Evolutionary conservation across 2,329 filamentous ascomycete genomes (phyloP), one percentile per base, ranked within the genome.

Genomic region (Microdochium paspali): DNA sequence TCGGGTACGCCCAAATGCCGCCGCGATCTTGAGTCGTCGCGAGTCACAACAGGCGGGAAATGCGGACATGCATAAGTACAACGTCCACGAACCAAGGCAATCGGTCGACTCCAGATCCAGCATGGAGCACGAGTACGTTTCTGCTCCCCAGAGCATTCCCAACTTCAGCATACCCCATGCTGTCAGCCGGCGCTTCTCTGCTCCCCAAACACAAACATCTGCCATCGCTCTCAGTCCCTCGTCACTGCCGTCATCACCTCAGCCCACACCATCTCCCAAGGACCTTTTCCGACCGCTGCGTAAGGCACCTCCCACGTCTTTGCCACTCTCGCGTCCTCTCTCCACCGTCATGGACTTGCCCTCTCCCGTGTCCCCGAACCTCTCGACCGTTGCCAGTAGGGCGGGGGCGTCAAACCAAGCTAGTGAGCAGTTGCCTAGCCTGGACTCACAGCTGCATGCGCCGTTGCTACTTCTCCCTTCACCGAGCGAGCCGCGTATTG

Each of bases 341-440:
- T 80, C 77, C 1, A 70, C 76, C 44, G 74, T 80, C 2, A 61
- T 71, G 46, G 77, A 80, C 49, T 70, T 76, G 43, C 74, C 74
- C 0, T 76, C 76, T 0, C 72, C 73, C 1, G 55, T 50, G 45
- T 51, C 56, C 25, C 54, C 59, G 12, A 53, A 12, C 18, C 35
- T 40, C 35, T 40, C 35, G 5, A n/a, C 35, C 18, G 35, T 5
- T n/a, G 15, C 35, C n/a, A 9, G 6, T n/a, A 35, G 31, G 31
- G 10, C 10, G 31, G 10, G 6, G n/a, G n/a, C n/a, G n/a, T n/a
- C 31, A 35, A 7, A 12, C 31, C 10, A 18, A n/a, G 10, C 31
- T n/a, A 12, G 31, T n/a, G 31, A 12, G 18, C 12, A 4, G 18
- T 5, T 21, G 10, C 35, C 12, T 12, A 12, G 18, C 15, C 10